Evolutionary conservation across 1,139 yeast species (phyloP).

Genomic region (Pneumocystis canis): DNA sequence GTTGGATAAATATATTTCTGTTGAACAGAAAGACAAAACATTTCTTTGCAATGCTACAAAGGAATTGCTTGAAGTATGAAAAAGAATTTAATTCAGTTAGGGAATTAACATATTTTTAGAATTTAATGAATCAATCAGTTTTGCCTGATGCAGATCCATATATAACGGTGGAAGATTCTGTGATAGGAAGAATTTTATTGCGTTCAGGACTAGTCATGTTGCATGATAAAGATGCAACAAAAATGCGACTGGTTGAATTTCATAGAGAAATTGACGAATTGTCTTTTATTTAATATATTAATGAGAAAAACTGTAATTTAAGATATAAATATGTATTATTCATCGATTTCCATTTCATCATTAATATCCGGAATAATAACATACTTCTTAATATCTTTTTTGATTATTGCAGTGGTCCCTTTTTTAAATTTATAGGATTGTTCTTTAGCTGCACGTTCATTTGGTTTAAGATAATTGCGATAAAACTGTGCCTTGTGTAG

Average conservation of each 20-base stretch:
- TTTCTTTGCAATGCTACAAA: background rate
- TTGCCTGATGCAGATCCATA: background rate
- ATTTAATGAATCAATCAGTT: background rate
- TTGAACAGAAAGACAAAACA: background rate
- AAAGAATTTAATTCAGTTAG: background rate
- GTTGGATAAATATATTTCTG: background rate
- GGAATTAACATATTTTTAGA: background rate
- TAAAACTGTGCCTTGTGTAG: constrained; percentile 47
- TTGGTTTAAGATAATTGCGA: constrained; percentile 85
- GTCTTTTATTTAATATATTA: background rate
- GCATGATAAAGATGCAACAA: background rate
- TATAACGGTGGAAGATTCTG: background rate
- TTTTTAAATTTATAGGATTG: constrained; percentile 69
- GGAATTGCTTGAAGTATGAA: background rate
- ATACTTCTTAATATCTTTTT: constrained; percentile 45
- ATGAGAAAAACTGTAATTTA: background rate
- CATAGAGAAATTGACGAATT: background rate
- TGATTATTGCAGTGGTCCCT: constrained; percentile 81
- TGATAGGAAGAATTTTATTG: background rate
- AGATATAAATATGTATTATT: background rate
- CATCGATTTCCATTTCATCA: constrained; percentile 56
- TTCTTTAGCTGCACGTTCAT: constrained; percentile 68
- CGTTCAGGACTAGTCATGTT: background rate
- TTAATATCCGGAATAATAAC: constrained; percentile 31
- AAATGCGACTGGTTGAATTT: background rate